Conservation (phyloP, 768 basidiomycete genomes). For the Lactarius sanguifluus region DNA sequence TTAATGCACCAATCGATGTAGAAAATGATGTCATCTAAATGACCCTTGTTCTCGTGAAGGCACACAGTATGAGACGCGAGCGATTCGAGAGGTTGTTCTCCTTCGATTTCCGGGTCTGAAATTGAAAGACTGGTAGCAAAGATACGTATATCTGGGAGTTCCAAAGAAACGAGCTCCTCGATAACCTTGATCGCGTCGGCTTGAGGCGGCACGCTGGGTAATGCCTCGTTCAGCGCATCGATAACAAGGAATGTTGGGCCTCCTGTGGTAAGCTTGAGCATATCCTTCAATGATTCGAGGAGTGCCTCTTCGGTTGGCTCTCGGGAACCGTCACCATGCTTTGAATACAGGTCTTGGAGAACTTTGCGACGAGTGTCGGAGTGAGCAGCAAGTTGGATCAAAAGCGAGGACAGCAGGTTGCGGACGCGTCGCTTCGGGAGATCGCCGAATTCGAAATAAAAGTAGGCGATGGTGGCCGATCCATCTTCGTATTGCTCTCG, state of each 20-base stretch:
- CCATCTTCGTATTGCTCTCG: neutral
- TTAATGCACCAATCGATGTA: slow-evolving; percentile 25
- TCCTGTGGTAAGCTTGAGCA: slow-evolving; percentile 11
- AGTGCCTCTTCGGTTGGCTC: slow-evolving; percentile 18
- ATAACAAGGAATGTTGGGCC: slow-evolving; percentile 29
- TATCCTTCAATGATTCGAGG: slow-evolving; percentile 21
- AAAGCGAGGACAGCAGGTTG: slow-evolving; percentile 29
- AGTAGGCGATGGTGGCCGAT: slow-evolving; percentile 29
- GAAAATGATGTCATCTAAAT: slow-evolving; percentile 8
- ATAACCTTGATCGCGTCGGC: slow-evolving; percentile 15
- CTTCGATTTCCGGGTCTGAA: neutral
- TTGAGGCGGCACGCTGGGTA: slow-evolving; percentile 13
- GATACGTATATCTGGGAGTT: slow-evolving; percentile 17
- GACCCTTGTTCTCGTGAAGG: slow-evolving; percentile 16
- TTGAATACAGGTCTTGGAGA: slow-evolving; percentile 10
- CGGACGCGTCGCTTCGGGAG: slow-evolving; percentile 21
- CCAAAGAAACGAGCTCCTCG: slow-evolving; percentile 10
- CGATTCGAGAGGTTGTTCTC: slow-evolving; percentile 15
- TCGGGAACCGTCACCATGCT: neutral
- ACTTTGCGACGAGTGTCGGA: slow-evolving; percentile 4
- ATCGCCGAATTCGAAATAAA: slow-evolving; percentile 32
- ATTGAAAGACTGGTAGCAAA: slow-evolving; percentile 11
- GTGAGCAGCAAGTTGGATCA: slow-evolving; percentile 29
- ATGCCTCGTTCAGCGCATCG: slow-evolving; percentile 32
- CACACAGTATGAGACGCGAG: slow-evolving; percentile 12